A percentile compares a stretch with the other conserved stretches of the same genome.
These are phyloP conservation scores for Macaranga tanarius DNA, from an alignment of 441 rosid genomes.

Conservation along the genomic window DNA sequence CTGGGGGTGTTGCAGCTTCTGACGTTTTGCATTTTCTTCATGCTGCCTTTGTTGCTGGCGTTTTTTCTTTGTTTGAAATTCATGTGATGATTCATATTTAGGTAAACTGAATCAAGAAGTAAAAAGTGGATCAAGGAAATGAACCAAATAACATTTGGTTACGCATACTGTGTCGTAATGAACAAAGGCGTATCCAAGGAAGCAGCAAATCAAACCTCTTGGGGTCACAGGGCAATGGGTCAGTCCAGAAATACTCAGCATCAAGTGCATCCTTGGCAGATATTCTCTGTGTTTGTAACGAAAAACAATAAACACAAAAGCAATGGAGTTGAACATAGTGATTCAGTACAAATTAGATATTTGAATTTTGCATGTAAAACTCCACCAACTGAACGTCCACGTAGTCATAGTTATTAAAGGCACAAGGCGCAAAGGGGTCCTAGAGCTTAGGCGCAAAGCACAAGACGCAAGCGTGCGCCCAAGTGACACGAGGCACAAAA, in stretches of 20 bases:
- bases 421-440: too few species aligned
- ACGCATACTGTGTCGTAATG: not conserved
- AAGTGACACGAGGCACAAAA: too few species aligned
- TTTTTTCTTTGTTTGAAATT: conserved; percentile 96
- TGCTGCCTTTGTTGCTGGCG: conserved; percentile 88
- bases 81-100: conserved; percentile 91
- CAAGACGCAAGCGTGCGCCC: too few species aligned
- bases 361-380: not conserved
- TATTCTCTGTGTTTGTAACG: conserved; percentile 59
- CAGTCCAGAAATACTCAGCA: conserved; percentile 98
- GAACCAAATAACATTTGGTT: not conserved
- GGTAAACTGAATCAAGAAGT: conserved; percentile 62
- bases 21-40: conserved; percentile 88
- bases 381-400: not conserved
- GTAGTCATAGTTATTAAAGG: not conserved
- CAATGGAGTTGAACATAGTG: not conserved
- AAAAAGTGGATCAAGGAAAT: not conserved
- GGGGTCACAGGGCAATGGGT: conserved; percentile 95
- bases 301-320: not conserved
- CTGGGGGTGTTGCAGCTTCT: conserved; percentile 79
- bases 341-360: not conserved
- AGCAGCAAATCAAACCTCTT: conserved; percentile 52
- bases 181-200: not conserved
- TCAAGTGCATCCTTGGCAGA: conserved; percentile 95
- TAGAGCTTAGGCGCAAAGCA: too few species aligned